phyloP scores from a whole-genome alignment of 2,329 filamentous ascomycete genomes.

The Paradendryphiella salina region DNA sequence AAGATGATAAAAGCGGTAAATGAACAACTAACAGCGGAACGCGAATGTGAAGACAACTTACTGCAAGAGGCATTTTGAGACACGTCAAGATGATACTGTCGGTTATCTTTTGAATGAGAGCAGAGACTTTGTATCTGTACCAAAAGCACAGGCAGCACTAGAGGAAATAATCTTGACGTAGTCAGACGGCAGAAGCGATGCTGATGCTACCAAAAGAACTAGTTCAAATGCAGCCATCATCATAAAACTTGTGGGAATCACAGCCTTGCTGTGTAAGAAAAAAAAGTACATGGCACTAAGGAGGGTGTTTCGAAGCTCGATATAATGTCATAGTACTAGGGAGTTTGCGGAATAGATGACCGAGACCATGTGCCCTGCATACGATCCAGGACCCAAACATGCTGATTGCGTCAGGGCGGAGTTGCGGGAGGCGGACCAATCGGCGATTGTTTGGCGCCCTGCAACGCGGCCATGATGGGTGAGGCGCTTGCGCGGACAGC shows the following conservation, averaged over 20 bases:
- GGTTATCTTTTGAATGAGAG: neutral
- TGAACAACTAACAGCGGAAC: too few species aligned
- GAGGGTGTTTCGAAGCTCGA: neutral
- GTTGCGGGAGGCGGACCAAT: slow-evolving; percentile 11
- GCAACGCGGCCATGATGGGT: slow-evolving; percentile 14
- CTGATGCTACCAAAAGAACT: slow-evolving; percentile 15
- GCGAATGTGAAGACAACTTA: slow-evolving; percentile 12
- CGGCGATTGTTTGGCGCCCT: slow-evolving; percentile 16
- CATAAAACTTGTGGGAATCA: slow-evolving; percentile 3
- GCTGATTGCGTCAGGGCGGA: slow-evolving; percentile 20
- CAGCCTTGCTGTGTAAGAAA: neutral
- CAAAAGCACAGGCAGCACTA: neutral
- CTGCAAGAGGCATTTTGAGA: slow-evolving; percentile 42
- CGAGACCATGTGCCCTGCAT: too few species aligned
- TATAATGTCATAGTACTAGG: neutral
- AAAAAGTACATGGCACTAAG: neutral
- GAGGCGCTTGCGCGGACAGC: slow-evolving; percentile 16
- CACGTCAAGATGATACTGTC: slow-evolving; percentile 10
- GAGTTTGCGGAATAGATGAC: too few species aligned
- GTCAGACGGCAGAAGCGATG: neutral
- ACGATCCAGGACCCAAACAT: neutral
- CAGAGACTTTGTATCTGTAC: neutral
- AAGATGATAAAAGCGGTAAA: too few species aligned
- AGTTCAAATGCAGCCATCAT: slow-evolving; percentile 17
- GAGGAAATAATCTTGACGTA: slow-evolving; percentile 1